A percentile compares a stretch with the other conserved stretches of the same genome.
phyloP scores from a whole-genome alignment of 2,329 filamentous ascomycete species.

The Trematosphaeria pertusa region DNA sequence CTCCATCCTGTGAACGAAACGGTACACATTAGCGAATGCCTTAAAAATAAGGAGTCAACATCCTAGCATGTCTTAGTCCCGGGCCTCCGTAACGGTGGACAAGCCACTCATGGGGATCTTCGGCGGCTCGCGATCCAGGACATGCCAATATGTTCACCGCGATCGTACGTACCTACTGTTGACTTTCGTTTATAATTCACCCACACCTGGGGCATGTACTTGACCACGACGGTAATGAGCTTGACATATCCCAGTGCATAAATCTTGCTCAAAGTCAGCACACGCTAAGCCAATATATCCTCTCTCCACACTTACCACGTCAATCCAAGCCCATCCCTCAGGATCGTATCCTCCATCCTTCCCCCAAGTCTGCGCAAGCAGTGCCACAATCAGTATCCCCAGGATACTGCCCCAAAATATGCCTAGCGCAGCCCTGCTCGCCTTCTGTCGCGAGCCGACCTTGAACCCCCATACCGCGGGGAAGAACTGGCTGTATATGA shows the following conservation, averaged over 20 bases:
- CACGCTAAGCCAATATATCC: neutral
- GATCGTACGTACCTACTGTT: no score
- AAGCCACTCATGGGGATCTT: no score
- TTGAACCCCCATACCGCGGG: conserved; percentile 77
- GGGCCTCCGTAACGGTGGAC: no score
- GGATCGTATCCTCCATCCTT: conserved; percentile 55
- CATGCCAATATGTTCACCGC: no score
- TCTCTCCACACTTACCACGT: conserved; percentile 58
- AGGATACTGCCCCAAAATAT: conserved; percentile 73
- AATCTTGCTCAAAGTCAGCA: conserved; percentile 46
- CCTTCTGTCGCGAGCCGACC: conserved; percentile 60
- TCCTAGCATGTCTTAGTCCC: no score
- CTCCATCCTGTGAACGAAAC: no score
- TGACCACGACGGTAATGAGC: conserved; percentile 84
- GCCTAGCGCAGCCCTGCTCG: conserved; percentile 69
- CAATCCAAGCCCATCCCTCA: conserved; percentile 67
- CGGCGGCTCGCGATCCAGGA: no score
- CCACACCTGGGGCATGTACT: conserved; percentile 77
- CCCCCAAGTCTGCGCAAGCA: conserved; percentile 53
- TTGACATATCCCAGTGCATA: conserved; percentile 86
- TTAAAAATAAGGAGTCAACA: no score
- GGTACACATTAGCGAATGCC: no score
- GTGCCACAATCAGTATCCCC: conserved; percentile 58
- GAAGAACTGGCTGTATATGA: conserved; percentile 81
- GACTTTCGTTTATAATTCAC: conserved; percentile 85